A percentile compares a stretch with the other conserved stretches of the same genome.
These are phyloP conservation scores for Casuarina glauca DNA, from an alignment of 306 rosid genomes.

Conservation along the genomic window DNA sequence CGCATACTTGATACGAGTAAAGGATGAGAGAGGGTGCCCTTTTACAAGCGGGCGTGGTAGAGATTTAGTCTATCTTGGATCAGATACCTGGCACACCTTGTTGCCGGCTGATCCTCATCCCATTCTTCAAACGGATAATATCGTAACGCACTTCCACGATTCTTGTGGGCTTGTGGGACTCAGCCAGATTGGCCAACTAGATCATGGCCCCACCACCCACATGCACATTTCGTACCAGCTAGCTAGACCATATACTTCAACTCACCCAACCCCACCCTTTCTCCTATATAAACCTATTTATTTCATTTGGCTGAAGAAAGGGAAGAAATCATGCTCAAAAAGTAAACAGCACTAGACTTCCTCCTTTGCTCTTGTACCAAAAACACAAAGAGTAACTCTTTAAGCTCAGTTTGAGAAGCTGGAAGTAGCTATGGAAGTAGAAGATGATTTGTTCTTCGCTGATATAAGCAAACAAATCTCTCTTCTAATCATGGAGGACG, in stretches of 20 bases:
- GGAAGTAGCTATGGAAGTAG: constrained; percentile 59
- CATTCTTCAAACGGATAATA: constrained; percentile 52
- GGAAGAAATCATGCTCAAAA: background rate
- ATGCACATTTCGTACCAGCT: constrained; percentile 49
- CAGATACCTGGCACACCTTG: constrained; percentile 53
- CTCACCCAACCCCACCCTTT: constrained; percentile 22
- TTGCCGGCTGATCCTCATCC: constrained; percentile 53
- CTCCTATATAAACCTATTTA: constrained; percentile 36
- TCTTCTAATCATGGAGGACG: constrained; percentile 82
- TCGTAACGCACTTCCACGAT: constrained; percentile 49
- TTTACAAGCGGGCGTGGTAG: constrained; percentile 26
- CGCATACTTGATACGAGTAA: background rate
- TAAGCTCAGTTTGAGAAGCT: constrained; percentile 15
- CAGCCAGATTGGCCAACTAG: constrained; percentile 65
- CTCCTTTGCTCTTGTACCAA: constrained; percentile 5
- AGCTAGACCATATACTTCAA: constrained; percentile 26
- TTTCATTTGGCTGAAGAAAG: constrained; percentile 19
- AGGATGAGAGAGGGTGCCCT: constrained; percentile 33
- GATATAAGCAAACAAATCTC: constrained; percentile 82
- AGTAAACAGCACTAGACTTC: background rate
- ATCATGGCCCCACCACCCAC: constrained; percentile 74
- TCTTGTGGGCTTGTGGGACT: constrained; percentile 46
- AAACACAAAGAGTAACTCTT: background rate
- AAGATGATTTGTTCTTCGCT: constrained; percentile 74
- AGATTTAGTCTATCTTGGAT: constrained; percentile 48